Conservation (phyloP, 2,329 filamentous ascomycete genomes). For the Diaporthe velutina region DNA sequence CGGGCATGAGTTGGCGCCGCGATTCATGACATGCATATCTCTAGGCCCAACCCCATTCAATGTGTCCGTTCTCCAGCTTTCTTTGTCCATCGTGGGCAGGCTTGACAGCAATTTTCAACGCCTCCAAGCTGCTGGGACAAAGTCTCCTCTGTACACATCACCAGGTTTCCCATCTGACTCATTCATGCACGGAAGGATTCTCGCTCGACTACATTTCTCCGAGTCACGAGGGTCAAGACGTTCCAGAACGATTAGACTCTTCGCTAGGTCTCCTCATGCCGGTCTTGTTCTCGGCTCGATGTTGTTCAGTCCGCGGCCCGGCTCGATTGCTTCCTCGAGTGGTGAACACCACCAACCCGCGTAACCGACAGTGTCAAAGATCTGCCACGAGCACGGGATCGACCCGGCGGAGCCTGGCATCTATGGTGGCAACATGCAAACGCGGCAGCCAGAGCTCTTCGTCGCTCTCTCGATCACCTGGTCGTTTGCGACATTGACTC, state of each 20-base stretch:
- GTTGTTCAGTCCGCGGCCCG: background rate
- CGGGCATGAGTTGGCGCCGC: constrained; percentile 5
- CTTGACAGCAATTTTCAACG: background rate
- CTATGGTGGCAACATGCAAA: constrained; percentile 9
- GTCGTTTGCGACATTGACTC: constrained; percentile 13
- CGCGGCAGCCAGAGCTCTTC: constrained; percentile 16
- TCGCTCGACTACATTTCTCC: too few species aligned
- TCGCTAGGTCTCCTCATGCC: background rate
- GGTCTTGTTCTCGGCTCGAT: background rate
- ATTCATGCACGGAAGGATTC: background rate
- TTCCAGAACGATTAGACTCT: background rate
- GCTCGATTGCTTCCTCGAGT: background rate
- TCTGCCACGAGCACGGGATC: background rate
- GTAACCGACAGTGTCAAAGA: background rate
- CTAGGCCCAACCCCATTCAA: background rate
- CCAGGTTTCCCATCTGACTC: background rate
- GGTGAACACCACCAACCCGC: background rate
- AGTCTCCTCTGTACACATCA: background rate
- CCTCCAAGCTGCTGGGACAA: background rate
- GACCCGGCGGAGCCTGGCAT: background rate
- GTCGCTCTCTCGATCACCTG: constrained; percentile 7
- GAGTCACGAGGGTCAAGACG: background rate
- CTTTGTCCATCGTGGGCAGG: background rate
- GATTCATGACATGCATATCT: constrained; percentile 18
- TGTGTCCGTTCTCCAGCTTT: background rate